These are phyloP conservation scores for Hyaloscypha finlandica DNA, from an alignment of 495 filamentous ascomycete species.

Conservation along the genomic window DNA sequence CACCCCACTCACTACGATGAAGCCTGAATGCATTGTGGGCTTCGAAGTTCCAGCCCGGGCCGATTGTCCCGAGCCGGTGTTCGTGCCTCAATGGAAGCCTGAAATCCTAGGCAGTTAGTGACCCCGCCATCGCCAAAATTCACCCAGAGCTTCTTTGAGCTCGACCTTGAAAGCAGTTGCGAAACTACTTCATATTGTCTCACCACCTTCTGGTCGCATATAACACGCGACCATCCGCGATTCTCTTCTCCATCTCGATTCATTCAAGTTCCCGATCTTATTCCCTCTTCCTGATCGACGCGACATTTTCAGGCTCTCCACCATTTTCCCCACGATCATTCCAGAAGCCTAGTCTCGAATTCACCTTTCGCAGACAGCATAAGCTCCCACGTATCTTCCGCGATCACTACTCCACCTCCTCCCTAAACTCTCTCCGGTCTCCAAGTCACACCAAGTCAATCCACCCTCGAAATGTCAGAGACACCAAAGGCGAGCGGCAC, in stretches of 20 bases:
- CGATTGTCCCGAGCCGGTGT: too few species aligned
- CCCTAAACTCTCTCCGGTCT: not conserved
- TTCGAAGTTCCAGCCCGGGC: not conserved
- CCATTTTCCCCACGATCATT: not conserved
- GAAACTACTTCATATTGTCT: constrained; percentile 1
- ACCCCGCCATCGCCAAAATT: constrained; percentile 6
- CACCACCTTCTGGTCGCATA: constrained; percentile 2
- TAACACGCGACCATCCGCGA: not conserved
- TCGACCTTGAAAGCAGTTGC: not conserved
- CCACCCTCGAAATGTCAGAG: constrained; percentile 20
- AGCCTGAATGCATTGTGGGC: constrained; percentile 2
- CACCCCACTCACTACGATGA: constrained; percentile 6
- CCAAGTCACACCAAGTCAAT: not conserved
- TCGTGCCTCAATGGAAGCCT: not conserved
- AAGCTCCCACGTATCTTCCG: not conserved
- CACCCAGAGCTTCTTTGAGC: not conserved
- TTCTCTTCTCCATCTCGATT: not conserved
- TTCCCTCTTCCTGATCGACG: not conserved
- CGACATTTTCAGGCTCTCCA: not conserved
- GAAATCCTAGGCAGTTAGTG: not conserved
- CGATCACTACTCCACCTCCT: not conserved
- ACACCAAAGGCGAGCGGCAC: constrained; percentile 40
- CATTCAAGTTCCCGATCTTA: not conserved
- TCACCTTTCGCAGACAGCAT: not conserved
- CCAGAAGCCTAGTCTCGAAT: not conserved